phyloP scores from a whole-genome alignment of 441 rosid genomes.

The Pelargonium cotyledonis region DNA sequence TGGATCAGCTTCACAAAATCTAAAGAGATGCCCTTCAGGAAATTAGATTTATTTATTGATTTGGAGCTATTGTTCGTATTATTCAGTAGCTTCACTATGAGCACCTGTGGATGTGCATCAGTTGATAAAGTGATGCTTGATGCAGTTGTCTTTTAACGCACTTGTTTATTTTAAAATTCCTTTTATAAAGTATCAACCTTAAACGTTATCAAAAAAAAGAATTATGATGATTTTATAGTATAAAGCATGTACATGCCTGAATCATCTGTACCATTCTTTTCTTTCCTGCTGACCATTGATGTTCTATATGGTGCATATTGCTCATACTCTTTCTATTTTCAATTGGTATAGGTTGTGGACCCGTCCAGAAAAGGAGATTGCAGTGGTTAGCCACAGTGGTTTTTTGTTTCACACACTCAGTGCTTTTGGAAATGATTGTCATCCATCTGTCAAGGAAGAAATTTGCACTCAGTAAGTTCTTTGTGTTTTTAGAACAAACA shows the following conservation, averaged over 20 bases:
- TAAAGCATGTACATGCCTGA: neutral
- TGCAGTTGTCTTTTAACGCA: neutral
- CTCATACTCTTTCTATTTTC: neutral
- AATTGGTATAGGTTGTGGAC: conserved; percentile 42
- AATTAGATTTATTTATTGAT: neutral
- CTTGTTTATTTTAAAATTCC: neutral
- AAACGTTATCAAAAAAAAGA: no score
- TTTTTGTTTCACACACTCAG: conserved; percentile 53
- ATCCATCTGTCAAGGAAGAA: conserved; percentile 20
- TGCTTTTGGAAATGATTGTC: conserved; percentile 29
- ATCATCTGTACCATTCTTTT: neutral
- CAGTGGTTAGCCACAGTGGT: conserved; percentile 62
- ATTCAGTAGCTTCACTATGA: neutral
- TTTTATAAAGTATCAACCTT: neutral
- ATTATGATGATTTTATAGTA: neutral
- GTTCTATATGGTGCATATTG: neutral
- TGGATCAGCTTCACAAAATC: neutral
- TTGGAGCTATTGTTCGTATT: neutral
- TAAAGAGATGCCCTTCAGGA: no score
- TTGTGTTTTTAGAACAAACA: conserved; percentile 2
- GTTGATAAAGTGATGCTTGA: neutral
- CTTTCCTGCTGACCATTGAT: neutral
- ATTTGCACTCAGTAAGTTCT: conserved; percentile 48
- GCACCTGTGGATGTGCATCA: neutral
- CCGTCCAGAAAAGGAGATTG: conserved; percentile 67